Conservation (phyloP, 495 filamentous ascomycete species). For the Aspergillus leporis region DNA sequence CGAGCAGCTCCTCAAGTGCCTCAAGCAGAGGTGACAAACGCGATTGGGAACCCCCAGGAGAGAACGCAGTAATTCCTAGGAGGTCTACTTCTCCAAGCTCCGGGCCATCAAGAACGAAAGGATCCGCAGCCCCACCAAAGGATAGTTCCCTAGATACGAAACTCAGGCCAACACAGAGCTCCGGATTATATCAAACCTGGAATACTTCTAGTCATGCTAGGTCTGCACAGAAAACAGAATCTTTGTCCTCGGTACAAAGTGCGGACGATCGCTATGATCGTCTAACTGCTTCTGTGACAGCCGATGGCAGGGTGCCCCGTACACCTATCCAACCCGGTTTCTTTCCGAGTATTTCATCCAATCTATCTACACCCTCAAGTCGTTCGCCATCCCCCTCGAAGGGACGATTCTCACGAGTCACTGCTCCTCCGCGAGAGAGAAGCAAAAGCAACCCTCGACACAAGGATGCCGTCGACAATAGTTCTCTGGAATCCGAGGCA, state of each 20-base stretch:
- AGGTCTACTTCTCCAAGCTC: constrained; percentile 13
- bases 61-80: constrained; percentile 3
- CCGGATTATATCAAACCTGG: not conserved
- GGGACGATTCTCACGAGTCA: constrained; percentile 45
- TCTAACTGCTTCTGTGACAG: constrained; percentile 48
- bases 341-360: constrained; percentile 59
- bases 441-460: constrained; percentile 41
- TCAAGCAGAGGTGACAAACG: constrained; percentile 27
- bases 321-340: constrained; percentile 46
- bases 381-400: constrained; percentile 53
- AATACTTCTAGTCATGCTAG: constrained; percentile 8
- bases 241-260: constrained; percentile 41
- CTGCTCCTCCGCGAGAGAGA: constrained; percentile 44
- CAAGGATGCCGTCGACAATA: constrained; percentile 29
- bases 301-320: constrained; percentile 48
- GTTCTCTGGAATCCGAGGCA: constrained; percentile 20
- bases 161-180: constrained; percentile 5
- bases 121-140: not conserved
- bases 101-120: not conserved
- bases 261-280: constrained; percentile 35
- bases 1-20: constrained; percentile 33
- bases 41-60: constrained; percentile 10
- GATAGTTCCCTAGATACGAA: constrained; percentile 2
- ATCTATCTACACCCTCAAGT: constrained; percentile 54
- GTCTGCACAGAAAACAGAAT: constrained; percentile 24